Evolutionary conservation across 1,284 basidiomycete genomes (phyloP), one percentile per base, ranked within the genome.

Genomic region (Bondarzewia mesenterica): DNA sequence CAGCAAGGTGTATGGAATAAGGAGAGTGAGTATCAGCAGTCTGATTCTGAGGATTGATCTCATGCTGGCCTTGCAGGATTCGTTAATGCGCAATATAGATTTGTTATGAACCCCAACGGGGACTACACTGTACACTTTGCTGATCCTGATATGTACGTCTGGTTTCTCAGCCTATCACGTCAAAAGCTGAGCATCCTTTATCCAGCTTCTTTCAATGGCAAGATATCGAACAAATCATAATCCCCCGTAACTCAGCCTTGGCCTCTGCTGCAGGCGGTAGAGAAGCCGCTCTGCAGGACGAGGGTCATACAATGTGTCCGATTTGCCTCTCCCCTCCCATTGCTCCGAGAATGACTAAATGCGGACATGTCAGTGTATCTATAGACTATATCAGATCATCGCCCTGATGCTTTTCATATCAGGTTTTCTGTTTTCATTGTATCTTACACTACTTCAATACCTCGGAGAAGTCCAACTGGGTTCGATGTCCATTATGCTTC

Each of bases 331-430:
- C 88, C 40, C 77, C 89, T 44, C 95, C 94, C 5, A 83, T 85
- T 38, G 92, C 93, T 16, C 91, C 95, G 15, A 77, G 96, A 42
- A 98, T 98, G 90, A 97, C 93, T 42, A 93, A 91, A 71, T 97
- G 93, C 58, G 94, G 93, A 50, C 94, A 97, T 77, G 93, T 95
- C 60, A 68, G 89, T 82, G 40, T 52, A 43, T 7, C 7, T 16
- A 5, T 25, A 29, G 16, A 16, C 42, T 25, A 26, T 25, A 53
- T 46, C n/a, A 25, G 48, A 45, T 36, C 56, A 15, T 54, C 52
- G 29, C 10, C n/a, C 26, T 50, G 38, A 46, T 50, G 42, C 50
- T 55, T 58, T 52, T 54, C 29, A 18, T 47, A 42, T 3, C 57
- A 91, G 88, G 81, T 91, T 42, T 94, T 83, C 64, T 93, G 92